Base-by-base conservation (phyloP, 441 rosid genomes). In the Erodium trifolium region DNA sequence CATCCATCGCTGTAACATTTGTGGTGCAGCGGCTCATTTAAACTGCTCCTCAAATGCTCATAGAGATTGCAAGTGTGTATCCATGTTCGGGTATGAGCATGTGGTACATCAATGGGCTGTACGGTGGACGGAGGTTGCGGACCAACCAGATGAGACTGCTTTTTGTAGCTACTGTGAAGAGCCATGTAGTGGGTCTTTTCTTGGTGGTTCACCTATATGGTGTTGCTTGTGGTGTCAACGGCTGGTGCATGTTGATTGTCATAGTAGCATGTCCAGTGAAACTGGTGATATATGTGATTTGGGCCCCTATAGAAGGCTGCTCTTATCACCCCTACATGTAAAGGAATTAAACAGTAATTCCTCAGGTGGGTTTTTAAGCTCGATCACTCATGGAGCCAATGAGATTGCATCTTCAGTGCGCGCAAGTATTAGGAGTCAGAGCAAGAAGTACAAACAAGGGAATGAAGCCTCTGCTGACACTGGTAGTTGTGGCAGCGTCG, bases 221-320 rank as follows among this genome's bases (percentile, higher is more conserved):
- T 88, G 96, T 78, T 94, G 99, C 85, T 82, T 88, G 83, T 94
- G 99, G 98, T 94, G 99, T 80, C 99, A 94, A 72, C 88, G 90
- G 43, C 89, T 94, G 69, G 88, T 94, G 35, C 99, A 94, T 75
- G 96, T 94, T 16, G 99, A 94, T 80, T 94, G 99, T 73, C 96
- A 88, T 69, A 73, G 77, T 77, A 85, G 74, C 69, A 82, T 93
- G 90, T 86, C 82, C 8, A 86, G 70, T 77, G 96, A 92, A 81
- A 86, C 81, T 4, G 96, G 97, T 66, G 92, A 87, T 77, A 69
- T 82, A 67, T 92, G 97, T 83, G 99, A 92, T 78, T 81, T 94
- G 77, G 97, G 97, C 63, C 82, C 85, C 13, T 85, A 87, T 65
- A 86, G 91, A 72, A 90, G 98, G 86, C 71, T 90, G 77, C 81